These are phyloP conservation scores for Leucocoprinus sp. DNA, from an alignment of 768 basidiomycete species.

Conservation along the genomic window DNA sequence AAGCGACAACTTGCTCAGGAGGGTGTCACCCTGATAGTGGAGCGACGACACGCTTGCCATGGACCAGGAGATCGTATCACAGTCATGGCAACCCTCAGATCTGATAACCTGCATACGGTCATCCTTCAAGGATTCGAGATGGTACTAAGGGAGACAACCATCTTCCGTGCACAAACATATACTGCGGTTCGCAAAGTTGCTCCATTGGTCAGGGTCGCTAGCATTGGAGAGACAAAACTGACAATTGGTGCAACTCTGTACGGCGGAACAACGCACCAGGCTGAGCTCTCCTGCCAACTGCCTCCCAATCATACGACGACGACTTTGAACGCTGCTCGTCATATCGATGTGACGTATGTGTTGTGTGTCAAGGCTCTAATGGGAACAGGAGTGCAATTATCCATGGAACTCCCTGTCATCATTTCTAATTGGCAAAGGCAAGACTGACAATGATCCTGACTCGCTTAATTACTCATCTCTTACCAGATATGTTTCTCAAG, in stretches of 20 bases:
- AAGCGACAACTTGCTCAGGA: conserved; percentile 58
- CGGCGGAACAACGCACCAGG: conserved; percentile 60
- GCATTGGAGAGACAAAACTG: conserved; percentile 63
- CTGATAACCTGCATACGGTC: conserved; percentile 58
- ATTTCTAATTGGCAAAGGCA: conserved; percentile 84
- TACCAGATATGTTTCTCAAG: conserved; percentile 58
- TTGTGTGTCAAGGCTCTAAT: conserved; percentile 72
- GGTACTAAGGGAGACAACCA: conserved; percentile 66
- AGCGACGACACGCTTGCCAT: conserved; percentile 71
- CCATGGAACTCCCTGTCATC: conserved; percentile 71
- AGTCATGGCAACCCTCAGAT: conserved; percentile 64
- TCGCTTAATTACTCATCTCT: conserved; percentile 6
- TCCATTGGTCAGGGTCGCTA: conserved; percentile 44
- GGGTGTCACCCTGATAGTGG: conserved; percentile 66
- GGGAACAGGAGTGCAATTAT: conserved; percentile 54
- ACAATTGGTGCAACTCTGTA: conserved; percentile 68
- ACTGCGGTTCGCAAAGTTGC: conserved; percentile 47
- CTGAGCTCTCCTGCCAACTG: conserved; percentile 66
- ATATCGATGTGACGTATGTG: conserved; percentile 81
- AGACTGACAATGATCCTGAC: conserved; percentile 17
- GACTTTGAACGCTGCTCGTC: conserved; percentile 71
- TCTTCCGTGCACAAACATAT: conserved; percentile 59
- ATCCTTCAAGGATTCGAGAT: conserved; percentile 82
- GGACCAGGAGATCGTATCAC: conserved; percentile 82
- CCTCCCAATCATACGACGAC: conserved; percentile 71